phyloP scores from a whole-genome alignment of 2,329 filamentous ascomycete species.

The Trichoderma oligosporum region DNA sequence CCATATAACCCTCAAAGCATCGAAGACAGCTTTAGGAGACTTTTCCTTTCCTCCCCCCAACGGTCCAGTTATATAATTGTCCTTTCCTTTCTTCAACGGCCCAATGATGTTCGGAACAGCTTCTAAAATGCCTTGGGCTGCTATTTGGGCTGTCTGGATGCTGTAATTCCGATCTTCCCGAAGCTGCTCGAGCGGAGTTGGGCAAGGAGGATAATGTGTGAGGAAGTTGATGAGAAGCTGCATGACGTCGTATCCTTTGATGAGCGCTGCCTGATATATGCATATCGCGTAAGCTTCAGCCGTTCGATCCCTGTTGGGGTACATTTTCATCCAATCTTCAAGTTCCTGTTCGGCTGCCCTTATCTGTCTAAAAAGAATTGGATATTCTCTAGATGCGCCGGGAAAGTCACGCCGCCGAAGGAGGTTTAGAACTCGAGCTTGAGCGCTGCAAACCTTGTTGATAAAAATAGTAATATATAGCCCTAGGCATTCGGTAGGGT shows the following conservation, averaged over 20 bases:
- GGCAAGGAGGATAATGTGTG: conserved; percentile 30
- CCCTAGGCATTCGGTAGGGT: conserved; percentile 28
- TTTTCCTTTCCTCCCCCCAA: conserved; percentile 25
- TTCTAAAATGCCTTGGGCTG: conserved; percentile 31
- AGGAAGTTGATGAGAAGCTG: conserved; percentile 35
- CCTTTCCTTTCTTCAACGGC: conserved; percentile 23
- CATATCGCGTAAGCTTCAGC: conserved; percentile 34
- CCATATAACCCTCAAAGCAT: conserved; percentile 38
- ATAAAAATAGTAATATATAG: conserved; percentile 31
- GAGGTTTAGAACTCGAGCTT: conserved; percentile 28
- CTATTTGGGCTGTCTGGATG: conserved; percentile 27
- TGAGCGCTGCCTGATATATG: conserved; percentile 31
- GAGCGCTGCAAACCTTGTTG: conserved; percentile 27
- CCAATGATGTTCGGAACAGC: conserved; percentile 28
- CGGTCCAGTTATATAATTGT: conserved; percentile 28
- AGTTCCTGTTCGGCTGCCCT: conserved; percentile 27
- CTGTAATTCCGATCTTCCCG: conserved; percentile 29
- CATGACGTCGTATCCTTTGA: conserved; percentile 36
- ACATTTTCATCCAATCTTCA: conserved; percentile 20
- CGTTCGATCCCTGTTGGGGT: conserved; percentile 14
- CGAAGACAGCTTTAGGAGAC: conserved; percentile 35
- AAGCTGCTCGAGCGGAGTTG: conserved; percentile 27
- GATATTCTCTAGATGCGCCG: conserved; percentile 30
- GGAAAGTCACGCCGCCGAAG: conserved; percentile 29
- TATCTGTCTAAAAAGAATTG: conserved; percentile 26